Evolutionary conservation across 2,329 filamentous ascomycete species (phyloP), one percentile per base, ranked within the genome.

Genomic region (Pleomassaria siparia): DNA sequence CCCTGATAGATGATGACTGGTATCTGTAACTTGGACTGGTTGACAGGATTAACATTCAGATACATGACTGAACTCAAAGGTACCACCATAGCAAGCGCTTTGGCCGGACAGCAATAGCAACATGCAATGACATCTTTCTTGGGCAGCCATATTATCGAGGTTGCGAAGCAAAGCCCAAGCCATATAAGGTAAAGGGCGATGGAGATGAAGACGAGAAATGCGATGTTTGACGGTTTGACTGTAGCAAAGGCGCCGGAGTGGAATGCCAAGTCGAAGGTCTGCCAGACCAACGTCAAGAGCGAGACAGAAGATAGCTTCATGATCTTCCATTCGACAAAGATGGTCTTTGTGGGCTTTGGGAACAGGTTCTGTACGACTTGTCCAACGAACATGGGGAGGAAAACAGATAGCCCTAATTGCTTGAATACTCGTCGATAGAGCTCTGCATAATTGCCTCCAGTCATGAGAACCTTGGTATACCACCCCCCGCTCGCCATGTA

Each of bases 81-180:
- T 7, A 89, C 86, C 0, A 86, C 85, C 47, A 89, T 74, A 2
- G 82, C 84, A 1, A 85, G 85, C 2, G 86, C 88, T 69, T 90
- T 90, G 12, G 86, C 86, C 0, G 86, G 85, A 21, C 83, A 84
- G 58, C 85, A 88, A 67, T 89, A 89, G 56, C 85, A 88, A 12
- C 88, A 81, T 0, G 87, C 85, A 41, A 89, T 80, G 0, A 85
- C 80, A 57, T 88, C 82, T 48, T 80, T 78, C 29, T 78, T 79
- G 0, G 78, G 71, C 63, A 87, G 75, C 58, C 77, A 81, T 28
- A 76, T 67, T 2, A 79, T 65, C 1, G 77, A 78, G 1, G 82
- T 74, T 29, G 73, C 74, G 54, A 81, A 82, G 50, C 84, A 87
- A 10, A 88, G 76, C 1, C 75, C 69, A 1, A 85, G 80, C 71